Percentiles rank a stretch among this genome's conserved stretches.
phyloP scores from a whole-genome alignment of 2,329 filamentous ascomycete species.

The Verticillium dahliae region DNA sequence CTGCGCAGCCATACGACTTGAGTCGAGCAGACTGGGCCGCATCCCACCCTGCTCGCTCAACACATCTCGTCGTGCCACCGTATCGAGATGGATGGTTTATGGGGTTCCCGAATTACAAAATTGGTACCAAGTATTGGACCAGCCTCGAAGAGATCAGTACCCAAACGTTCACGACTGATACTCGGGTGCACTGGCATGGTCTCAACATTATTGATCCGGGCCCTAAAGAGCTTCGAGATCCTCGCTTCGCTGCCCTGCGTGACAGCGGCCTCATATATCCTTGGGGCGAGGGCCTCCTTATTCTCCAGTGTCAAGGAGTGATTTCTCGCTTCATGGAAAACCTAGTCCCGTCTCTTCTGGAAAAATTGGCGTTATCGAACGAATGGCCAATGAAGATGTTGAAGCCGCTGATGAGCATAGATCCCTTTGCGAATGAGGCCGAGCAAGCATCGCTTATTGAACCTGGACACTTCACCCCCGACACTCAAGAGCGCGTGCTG shows the following conservation, averaged over 20 bases:
- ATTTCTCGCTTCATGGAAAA: conserved; percentile 1
- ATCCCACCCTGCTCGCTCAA: not conserved
- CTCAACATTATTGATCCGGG: not conserved
- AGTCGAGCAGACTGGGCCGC: conserved; percentile 1
- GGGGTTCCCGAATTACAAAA: not conserved
- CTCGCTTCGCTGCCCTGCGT: not conserved
- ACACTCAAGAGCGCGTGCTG: not conserved
- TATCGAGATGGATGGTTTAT: conserved; percentile 6
- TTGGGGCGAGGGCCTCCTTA: conserved; percentile 5
- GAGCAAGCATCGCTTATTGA: not conserved
- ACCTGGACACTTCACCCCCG: not conserved
- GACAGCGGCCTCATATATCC: conserved; percentile 1
- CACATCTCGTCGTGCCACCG: not conserved
- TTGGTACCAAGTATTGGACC: not conserved
- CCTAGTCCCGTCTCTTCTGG: not conserved
- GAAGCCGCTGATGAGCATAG: not conserved
- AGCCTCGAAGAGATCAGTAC: not conserved
- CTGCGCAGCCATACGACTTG: not conserved
- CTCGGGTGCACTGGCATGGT: not conserved
- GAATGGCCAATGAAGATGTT: not conserved
- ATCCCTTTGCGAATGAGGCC: not conserved
- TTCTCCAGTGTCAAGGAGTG: conserved; percentile 2
- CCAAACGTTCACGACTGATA: not conserved
- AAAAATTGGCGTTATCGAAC: not conserved
- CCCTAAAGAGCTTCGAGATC: not conserved